Evolutionary conservation across 2,329 filamentous ascomycete species (phyloP).

Genomic region (Talaromyces sp.): DNA sequence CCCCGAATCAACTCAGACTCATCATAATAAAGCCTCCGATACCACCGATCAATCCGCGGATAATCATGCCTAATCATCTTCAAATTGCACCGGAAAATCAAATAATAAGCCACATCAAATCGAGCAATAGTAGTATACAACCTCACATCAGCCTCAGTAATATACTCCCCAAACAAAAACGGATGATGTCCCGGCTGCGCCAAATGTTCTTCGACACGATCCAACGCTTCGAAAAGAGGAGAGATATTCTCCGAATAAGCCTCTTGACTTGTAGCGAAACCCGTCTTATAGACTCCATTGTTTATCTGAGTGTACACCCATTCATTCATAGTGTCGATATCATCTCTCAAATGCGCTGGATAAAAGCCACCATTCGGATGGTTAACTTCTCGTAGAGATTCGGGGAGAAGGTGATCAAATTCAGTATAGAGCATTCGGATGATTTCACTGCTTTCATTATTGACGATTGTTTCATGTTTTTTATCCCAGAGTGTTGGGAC

Average conservation of each 20-base stretch:
- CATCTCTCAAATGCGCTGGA: slow-evolving; percentile 59
- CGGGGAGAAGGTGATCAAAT: slow-evolving; percentile 69
- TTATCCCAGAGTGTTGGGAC: slow-evolving; percentile 83
- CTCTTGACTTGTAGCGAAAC: slow-evolving; percentile 75
- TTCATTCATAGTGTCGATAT: slow-evolving; percentile 73
- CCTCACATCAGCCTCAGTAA: slow-evolving; percentile 79
- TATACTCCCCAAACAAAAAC: slow-evolving; percentile 70
- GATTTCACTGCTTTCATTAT: slow-evolving; percentile 86
- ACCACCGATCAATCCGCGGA: slow-evolving; percentile 50
- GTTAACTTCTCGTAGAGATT: slow-evolving; percentile 58
- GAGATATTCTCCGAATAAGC: slow-evolving; percentile 74
- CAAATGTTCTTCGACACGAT: slow-evolving; percentile 72
- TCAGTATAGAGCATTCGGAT: slow-evolving; percentile 78
- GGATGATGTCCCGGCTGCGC: slow-evolving; percentile 53
- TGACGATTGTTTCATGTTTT: slow-evolving; percentile 73
- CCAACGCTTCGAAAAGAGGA: slow-evolving; percentile 71
- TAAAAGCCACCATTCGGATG: slow-evolving; percentile 62
- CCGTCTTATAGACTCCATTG: slow-evolving; percentile 62
- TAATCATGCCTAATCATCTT: slow-evolving; percentile 66
- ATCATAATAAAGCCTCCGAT: slow-evolving; percentile 52
- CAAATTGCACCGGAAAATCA: slow-evolving; percentile 76
- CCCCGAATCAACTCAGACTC: slow-evolving; percentile 44
- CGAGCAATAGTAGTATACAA: slow-evolving; percentile 69
- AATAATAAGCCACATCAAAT: slow-evolving; percentile 74
- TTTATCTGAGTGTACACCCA: slow-evolving; percentile 72